phyloP scores from a whole-genome alignment of 2,329 filamentous ascomycete genomes.

The Claviceps sp. region DNA sequence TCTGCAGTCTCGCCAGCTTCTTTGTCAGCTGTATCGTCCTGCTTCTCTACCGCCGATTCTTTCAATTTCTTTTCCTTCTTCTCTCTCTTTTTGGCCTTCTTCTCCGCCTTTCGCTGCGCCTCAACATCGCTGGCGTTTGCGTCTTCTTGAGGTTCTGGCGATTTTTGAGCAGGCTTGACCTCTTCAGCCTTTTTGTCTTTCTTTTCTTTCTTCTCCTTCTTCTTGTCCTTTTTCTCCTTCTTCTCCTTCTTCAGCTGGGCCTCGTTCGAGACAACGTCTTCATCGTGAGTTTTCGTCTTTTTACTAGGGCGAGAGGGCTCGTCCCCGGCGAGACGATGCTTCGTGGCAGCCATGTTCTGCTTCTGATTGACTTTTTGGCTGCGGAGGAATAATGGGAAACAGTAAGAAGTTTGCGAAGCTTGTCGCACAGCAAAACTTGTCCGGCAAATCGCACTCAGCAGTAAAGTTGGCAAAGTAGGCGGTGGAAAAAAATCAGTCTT shows the following conservation, averaged over 20 bases:
- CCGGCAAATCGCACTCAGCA: not conserved
- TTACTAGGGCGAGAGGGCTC: constrained; percentile 24
- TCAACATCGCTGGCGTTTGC: constrained; percentile 12
- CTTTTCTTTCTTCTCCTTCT: constrained; percentile 17
- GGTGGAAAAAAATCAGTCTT: constrained; percentile 14
- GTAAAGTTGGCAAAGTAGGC: not conserved
- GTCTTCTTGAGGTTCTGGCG: constrained; percentile 6
- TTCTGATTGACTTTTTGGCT: not conserved
- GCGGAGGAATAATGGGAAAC: not conserved
- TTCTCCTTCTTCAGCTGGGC: constrained; percentile 26
- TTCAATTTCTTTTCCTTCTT: constrained; percentile 22
- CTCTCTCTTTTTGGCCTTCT: constrained; percentile 14
- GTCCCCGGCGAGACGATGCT: constrained; percentile 24
- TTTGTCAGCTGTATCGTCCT: constrained; percentile 11
- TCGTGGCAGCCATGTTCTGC: constrained; percentile 25
- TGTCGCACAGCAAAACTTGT: not conserved
- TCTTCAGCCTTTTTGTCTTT: constrained; percentile 21
- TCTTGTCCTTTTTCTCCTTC: constrained; percentile 21
- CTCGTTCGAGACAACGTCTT: constrained; percentile 16
- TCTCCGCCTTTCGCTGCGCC: constrained; percentile 8
- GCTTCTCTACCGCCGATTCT: constrained; percentile 15
- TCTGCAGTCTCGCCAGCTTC: constrained; percentile 10
- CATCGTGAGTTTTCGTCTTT: constrained; percentile 24
- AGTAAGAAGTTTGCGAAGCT: not conserved
- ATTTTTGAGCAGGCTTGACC: constrained; percentile 15